These are phyloP conservation scores for Saururus chinensis DNA, from an alignment of 164 flowering plant species.

Conservation along the genomic window DNA sequence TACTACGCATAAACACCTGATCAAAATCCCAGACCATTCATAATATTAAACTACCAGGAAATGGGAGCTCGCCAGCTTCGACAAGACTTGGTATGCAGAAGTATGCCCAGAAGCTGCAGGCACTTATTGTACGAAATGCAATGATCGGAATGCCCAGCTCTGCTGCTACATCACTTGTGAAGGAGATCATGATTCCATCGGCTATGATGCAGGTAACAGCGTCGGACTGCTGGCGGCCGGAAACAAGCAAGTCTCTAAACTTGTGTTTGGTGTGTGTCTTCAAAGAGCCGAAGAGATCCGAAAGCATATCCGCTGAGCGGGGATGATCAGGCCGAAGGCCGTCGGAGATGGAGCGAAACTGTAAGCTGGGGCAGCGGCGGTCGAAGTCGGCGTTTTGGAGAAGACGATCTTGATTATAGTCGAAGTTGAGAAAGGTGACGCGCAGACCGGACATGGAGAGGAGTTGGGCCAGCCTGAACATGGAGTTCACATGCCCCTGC, in stretches of 20 bases:
- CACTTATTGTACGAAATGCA: constrained; percentile 30
- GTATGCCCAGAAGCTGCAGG: constrained; percentile 25
- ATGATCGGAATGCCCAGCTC: constrained; percentile 30
- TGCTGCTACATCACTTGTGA: constrained; percentile 23
- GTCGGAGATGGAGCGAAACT: constrained; percentile 22
- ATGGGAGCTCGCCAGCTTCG: constrained; percentile 26
- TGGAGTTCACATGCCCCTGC: constrained; percentile 44
- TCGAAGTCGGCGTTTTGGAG: constrained; percentile 5
- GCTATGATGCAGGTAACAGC: constrained; percentile 19
- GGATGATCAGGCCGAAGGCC: constrained; percentile 23
- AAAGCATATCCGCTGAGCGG: constrained; percentile 12
- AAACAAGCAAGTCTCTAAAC: constrained; percentile 12
- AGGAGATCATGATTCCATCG: constrained; percentile 20
- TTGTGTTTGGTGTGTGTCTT: constrained; percentile 7
- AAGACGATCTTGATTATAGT: constrained; percentile 31
- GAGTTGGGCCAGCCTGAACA: constrained; percentile 41
- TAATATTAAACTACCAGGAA: constrained; percentile 16
- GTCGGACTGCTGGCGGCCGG: background rate
- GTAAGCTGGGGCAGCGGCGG: constrained; percentile 10
- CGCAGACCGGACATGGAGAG: constrained; percentile 23
- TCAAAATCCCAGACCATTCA: too few species aligned
- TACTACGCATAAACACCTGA: too few species aligned
- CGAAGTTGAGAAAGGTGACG: constrained; percentile 38
- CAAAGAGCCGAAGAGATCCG: constrained; percentile 13
- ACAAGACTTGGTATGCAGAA: constrained; percentile 21